phyloP scores from a whole-genome alignment of 495 filamentous ascomycete species.

The Pseudomonodictys pantanalensis region DNA sequence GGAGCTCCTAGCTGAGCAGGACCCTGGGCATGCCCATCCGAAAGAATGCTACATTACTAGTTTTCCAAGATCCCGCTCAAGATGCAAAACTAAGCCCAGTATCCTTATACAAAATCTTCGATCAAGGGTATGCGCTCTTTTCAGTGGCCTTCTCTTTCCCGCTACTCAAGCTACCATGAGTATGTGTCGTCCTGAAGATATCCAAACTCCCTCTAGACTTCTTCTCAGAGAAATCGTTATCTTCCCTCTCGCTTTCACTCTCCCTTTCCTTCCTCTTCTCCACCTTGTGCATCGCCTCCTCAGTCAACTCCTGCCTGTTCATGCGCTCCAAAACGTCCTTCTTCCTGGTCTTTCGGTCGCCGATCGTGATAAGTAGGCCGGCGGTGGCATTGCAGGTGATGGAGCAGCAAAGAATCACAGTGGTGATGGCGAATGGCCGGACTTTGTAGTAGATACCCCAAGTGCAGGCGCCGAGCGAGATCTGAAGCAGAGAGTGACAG shows the following conservation, averaged over 20 bases:
- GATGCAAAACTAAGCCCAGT: background rate
- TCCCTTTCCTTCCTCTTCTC: slow-evolving; percentile 58
- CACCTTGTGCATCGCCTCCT: slow-evolving; percentile 68
- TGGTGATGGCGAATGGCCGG: slow-evolving; percentile 67
- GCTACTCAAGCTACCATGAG: background rate
- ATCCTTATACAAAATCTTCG: background rate
- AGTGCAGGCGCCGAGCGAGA: slow-evolving; percentile 69
- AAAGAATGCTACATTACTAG: background rate
- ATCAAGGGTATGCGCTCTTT: slow-evolving; percentile 8
- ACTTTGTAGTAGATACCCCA: slow-evolving; percentile 64
- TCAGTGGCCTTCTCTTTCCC: background rate
- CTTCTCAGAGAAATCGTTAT: slow-evolving; percentile 10
- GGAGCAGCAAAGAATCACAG: slow-evolving; percentile 73
- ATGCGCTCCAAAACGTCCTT: slow-evolving; percentile 77
- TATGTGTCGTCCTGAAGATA: background rate
- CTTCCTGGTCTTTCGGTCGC: slow-evolving; percentile 70
- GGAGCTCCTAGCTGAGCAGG: too few relatives aligned
- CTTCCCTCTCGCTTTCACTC: slow-evolving; percentile 35
- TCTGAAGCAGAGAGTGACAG: slow-evolving; percentile 69
- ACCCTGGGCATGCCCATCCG: too few relatives aligned
- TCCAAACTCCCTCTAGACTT: slow-evolving; percentile 11
- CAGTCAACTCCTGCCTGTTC: slow-evolving; percentile 68
- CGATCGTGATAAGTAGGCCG: slow-evolving; percentile 68
- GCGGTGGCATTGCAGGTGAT: slow-evolving; percentile 70
- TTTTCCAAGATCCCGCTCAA: background rate